These are phyloP conservation scores for Trichoderma polysporum DNA, from an alignment of 2,329 filamentous ascomycete species.

Conservation along the genomic window DNA sequence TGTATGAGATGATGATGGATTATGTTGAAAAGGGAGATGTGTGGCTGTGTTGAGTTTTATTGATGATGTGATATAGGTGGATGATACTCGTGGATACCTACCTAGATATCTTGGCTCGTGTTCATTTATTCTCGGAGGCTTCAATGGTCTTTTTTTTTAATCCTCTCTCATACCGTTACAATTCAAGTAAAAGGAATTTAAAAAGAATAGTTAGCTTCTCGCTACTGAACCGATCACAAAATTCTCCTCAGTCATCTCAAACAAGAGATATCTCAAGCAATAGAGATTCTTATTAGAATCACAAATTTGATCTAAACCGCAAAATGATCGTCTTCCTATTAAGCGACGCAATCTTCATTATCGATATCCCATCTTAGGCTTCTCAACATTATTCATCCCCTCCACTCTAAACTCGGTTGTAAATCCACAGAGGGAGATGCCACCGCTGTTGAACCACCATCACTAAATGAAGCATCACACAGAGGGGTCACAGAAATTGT, in stretches of 20 bases:
- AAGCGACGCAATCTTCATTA: not conserved
- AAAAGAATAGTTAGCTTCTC: not conserved
- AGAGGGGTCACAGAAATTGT: not conserved
- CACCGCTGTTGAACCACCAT: not conserved
- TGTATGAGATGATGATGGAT: constrained; percentile 23
- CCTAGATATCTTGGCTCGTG: not conserved
- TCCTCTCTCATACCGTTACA: not conserved
- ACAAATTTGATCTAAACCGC: not conserved
- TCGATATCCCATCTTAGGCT: not conserved
- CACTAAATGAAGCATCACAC: not conserved
- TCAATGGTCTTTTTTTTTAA: not conserved
- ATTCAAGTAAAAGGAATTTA: not conserved
- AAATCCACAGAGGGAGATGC: not conserved
- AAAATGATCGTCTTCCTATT: not conserved
- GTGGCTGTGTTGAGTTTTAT: not conserved
- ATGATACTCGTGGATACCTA: not conserved
- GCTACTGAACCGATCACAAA: too few relatives aligned
- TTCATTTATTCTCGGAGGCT: not conserved
- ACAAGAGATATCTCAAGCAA: too few relatives aligned
- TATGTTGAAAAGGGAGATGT: not conserved
- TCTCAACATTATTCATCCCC: not conserved
- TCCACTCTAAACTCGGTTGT: not conserved
- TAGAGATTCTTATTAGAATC: not conserved
- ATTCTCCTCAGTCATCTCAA: too few relatives aligned
- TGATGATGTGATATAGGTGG: not conserved